These are phyloP conservation scores for Scheffersomyces cryptocercus DNA, from an alignment of 1,139 yeast species.

Conservation along the genomic window DNA sequence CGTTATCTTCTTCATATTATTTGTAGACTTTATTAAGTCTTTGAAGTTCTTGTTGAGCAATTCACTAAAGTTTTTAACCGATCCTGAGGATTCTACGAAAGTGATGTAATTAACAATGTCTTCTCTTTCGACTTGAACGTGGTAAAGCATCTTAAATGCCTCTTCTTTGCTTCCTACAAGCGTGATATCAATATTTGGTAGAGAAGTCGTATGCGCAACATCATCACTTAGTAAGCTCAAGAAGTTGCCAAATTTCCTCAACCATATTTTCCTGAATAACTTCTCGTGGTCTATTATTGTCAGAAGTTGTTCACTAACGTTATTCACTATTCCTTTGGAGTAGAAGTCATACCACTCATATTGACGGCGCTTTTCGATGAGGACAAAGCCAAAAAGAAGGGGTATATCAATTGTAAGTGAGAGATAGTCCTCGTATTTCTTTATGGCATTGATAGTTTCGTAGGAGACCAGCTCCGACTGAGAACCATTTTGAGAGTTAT, in stretches of 20 bases:
- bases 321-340: conserved; percentile 49
- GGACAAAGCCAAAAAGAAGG: conserved; percentile 70
- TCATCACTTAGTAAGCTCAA: conserved; percentile 33
- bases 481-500: conserved; percentile 9
- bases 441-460: conserved; percentile 30
- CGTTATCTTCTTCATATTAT: conserved; percentile 39
- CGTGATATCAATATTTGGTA: conserved; percentile 47
- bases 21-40: conserved; percentile 44
- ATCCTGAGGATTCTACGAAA: conserved; percentile 22
- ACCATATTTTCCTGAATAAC: conserved; percentile 62
- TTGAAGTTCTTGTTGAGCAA: conserved; percentile 49
- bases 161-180: conserved; percentile 26
- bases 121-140: conserved; percentile 35
- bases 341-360: conserved; percentile 63
- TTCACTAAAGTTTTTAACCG: conserved; percentile 30
- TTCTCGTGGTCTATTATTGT: conserved; percentile 60
- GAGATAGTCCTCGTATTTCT: conserved; percentile 45
- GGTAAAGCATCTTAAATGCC: conserved; percentile 22
- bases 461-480: conserved; percentile 13
- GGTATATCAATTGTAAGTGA: conserved; percentile 75
- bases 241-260: conserved; percentile 55
- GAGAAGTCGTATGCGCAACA: conserved; percentile 18
- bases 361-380: conserved; percentile 71
- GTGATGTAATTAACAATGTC: conserved; percentile 41
- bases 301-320: conserved; percentile 61